phyloP scores from a whole-genome alignment of 495 filamentous ascomycete genomes.

The Xylaria venustula region DNA sequence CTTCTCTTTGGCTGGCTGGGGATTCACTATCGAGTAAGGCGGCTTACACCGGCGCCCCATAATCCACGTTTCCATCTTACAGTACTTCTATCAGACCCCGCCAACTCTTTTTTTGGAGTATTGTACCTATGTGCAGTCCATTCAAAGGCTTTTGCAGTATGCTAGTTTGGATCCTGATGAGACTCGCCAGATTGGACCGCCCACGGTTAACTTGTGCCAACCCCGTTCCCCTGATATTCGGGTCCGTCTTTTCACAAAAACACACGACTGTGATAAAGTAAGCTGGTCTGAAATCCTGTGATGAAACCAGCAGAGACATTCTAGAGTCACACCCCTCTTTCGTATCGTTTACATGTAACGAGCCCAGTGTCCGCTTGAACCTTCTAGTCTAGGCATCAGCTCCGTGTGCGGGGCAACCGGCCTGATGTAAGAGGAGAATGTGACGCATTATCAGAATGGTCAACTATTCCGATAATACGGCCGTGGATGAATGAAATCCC shows the following conservation, averaged over 20 bases:
- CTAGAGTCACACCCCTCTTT: constrained; percentile 4
- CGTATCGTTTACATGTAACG: neutral
- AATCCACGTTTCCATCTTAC: constrained; percentile 5
- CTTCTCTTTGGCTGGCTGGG: constrained; percentile 25
- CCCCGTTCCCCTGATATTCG: too few relatives aligned
- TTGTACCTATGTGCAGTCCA: neutral
- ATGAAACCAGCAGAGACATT: neutral
- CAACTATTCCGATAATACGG: neutral
- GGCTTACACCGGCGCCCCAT: constrained; percentile 14
- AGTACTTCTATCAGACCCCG: constrained; percentile 5
- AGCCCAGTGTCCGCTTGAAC: constrained; percentile 1
- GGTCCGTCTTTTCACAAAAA: neutral
- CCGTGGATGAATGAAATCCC: neutral
- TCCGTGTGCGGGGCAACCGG: constrained; percentile 3
- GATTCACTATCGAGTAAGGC: constrained; percentile 28
- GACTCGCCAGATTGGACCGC: neutral
- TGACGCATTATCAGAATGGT: neutral
- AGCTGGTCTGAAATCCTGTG: constrained; percentile 1
- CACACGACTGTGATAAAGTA: neutral
- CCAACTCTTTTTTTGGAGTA: neutral
- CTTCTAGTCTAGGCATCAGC: constrained; percentile 3
- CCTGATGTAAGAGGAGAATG: constrained; percentile 1
- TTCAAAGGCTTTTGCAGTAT: neutral
- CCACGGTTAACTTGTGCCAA: too few relatives aligned
- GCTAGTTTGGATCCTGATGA: neutral